phyloP scores from a whole-genome alignment of 805 yeast genomes.

The Barnettozyma vustinii region DNA sequence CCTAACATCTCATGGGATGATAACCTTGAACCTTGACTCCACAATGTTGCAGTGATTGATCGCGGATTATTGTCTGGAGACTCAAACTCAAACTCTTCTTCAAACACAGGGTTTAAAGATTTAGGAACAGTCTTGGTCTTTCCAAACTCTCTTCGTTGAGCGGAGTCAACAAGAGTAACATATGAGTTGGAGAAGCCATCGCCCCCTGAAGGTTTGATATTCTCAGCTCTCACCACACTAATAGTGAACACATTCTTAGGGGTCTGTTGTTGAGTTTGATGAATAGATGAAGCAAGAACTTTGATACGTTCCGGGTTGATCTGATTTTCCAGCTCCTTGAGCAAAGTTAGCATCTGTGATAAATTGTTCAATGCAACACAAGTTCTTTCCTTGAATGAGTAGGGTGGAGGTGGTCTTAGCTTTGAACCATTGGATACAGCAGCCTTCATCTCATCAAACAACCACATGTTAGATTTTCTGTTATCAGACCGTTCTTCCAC shows the following conservation, averaged over 20 bases:
- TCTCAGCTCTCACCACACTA: slow-evolving; percentile 58
- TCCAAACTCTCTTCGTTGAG: slow-evolving; percentile 50
- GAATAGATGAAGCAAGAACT: slow-evolving; percentile 31
- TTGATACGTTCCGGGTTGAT: slow-evolving; percentile 51
- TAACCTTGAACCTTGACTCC: slow-evolving; percentile 52
- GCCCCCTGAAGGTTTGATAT: slow-evolving; percentile 41
- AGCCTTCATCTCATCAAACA: slow-evolving; percentile 45
- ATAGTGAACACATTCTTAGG: slow-evolving; percentile 57
- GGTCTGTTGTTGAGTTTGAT: slow-evolving; percentile 16
- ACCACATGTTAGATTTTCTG: slow-evolving; percentile 34
- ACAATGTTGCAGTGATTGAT: slow-evolving; percentile 54
- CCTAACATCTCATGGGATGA: slow-evolving; percentile 64
- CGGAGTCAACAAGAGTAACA: slow-evolving; percentile 57
- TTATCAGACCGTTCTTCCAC: slow-evolving; percentile 21
- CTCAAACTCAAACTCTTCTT: slow-evolving; percentile 70
- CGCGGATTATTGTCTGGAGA: slow-evolving; percentile 36
- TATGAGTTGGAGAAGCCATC: slow-evolving; percentile 51
- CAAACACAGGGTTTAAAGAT: slow-evolving; percentile 74
- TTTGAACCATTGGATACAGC: slow-evolving; percentile 38
- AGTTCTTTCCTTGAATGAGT: slow-evolving; percentile 51
- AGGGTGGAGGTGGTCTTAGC: slow-evolving; percentile 43
- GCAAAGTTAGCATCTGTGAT: slow-evolving; percentile 42
- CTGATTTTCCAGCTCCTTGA: slow-evolving; percentile 47
- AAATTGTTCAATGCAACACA: slow-evolving; percentile 77
- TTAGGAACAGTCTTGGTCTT: slow-evolving; percentile 61